Conservation (phyloP, 2,329 filamentous ascomycete genomes). For the Penicillium sp. region DNA sequence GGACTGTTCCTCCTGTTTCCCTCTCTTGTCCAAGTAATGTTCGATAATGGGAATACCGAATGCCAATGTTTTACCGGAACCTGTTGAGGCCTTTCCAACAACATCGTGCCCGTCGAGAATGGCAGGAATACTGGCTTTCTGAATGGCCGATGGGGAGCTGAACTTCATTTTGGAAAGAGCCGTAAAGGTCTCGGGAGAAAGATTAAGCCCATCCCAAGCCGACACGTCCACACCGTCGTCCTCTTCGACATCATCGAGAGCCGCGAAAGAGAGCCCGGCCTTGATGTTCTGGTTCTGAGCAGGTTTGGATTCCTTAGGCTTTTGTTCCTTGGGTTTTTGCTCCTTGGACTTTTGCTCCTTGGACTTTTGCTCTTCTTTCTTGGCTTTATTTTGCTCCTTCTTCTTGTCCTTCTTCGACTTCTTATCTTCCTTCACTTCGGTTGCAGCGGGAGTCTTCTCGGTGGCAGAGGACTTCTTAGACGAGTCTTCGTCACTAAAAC, state of each 20-base stretch:
- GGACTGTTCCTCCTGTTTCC: conserved; percentile 36
- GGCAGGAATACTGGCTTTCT: conserved; percentile 73
- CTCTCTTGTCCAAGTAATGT: conserved; percentile 62
- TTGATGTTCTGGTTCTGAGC: conserved; percentile 36
- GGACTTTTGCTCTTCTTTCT: conserved; percentile 28
- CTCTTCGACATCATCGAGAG: conserved; percentile 43
- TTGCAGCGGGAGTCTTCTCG: conserved; percentile 6
- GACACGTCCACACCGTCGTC: conserved; percentile 67
- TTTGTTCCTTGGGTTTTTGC: conserved; percentile 15
- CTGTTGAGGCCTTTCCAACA: conserved; percentile 92
- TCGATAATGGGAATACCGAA: conserved; percentile 94
- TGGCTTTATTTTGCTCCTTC: conserved; percentile 18
- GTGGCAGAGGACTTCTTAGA: conserved; percentile 17
- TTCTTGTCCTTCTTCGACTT: conserved; percentile 21
- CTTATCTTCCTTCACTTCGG: conserved; percentile 21
- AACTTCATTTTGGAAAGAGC: conserved; percentile 80
- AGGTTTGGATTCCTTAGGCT: conserved; percentile 28
- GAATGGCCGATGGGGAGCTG: conserved; percentile 75
- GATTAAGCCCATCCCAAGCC: conserved; percentile 70
- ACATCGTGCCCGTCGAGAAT: conserved; percentile 83
- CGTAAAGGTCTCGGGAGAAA: conserved; percentile 70
- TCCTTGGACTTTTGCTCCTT: conserved; percentile 23
- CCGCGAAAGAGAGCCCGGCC: conserved; percentile 36
- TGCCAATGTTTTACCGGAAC: conserved; percentile 93
- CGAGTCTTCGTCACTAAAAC: conserved; percentile 57